Base-by-base conservation (phyloP, 1,284 basidiomycete genomes). In the Cutaneotrichosporon cavernicola region DNA sequence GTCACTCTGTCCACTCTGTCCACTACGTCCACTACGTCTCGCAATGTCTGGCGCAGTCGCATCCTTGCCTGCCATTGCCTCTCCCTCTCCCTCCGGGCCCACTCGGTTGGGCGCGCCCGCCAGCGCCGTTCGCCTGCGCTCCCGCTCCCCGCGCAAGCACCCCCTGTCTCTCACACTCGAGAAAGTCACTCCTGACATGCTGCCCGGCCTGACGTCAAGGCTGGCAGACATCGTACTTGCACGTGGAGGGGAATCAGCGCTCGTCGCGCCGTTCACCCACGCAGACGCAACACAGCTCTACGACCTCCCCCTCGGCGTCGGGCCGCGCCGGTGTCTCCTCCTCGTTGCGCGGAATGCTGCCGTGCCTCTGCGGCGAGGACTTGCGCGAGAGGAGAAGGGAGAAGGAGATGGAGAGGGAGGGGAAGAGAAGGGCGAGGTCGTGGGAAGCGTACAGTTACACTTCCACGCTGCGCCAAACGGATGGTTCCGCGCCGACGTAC, bases 391-490 rank as follows among this genome's bases (percentile, higher is more conserved):
- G 26, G 26, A 52, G 50, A 30, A 26, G 14, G 6, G 11, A 11
- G 50, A 26, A 13, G 50, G 30, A 52, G 26, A 32, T n/a, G n/a
- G n/a, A n/a, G n/a, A n/a, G n/a, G n/a, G n/a, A 13, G 50, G 50
- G 26, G 47, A 49, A n/a, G 47, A 22, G 47, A 52, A 52, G 26
- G 50, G 50, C 11, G 53, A 56, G 16, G 31, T 56, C 34, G 21
- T 56, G 32, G 53, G 32, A 16, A 56, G 30, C 2, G 36, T 56
- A 6, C 34, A 56, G 53, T 16, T 56, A 1, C 18, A 11, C 26
- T 56, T 56, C 34, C 53, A 56, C 53, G n/a, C 21, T 16, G 31
- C 53, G 32, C 53, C 53, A 1, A 56, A 56, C 30, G 53, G 53
- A 5, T 31, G 53, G 36, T 31, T 34, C 30, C 31, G 53, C 30